Evolutionary conservation across 257 asterid genomes (phyloP).

Genomic region (Penstemon barbatus): DNA sequence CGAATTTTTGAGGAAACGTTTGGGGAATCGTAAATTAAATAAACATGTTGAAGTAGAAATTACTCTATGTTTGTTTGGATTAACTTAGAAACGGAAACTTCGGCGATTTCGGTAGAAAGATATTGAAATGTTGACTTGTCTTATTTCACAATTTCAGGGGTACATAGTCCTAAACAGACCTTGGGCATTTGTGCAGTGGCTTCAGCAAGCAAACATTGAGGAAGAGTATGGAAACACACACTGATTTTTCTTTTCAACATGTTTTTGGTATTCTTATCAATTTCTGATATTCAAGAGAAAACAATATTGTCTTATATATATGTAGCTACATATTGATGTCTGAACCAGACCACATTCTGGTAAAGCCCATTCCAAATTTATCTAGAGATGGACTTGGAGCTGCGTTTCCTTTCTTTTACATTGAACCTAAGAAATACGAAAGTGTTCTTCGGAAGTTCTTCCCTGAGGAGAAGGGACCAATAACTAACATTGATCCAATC

Average conservation of each 20-base stretch:
- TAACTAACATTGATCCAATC: conserved; percentile 82
- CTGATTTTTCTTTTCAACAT: not conserved
- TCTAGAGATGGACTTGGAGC: conserved; percentile 73
- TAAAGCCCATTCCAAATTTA: conserved; percentile 90
- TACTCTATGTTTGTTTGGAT: too few species aligned
- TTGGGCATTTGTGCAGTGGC: conserved; percentile 99
- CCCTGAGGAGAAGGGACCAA: conserved; percentile 75
- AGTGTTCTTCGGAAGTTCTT: conserved; percentile 67
- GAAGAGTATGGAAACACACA: conserved; percentile 67
- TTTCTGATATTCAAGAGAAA: conserved; percentile 8
- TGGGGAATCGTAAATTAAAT: too few species aligned
- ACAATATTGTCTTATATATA: conserved; percentile 6
- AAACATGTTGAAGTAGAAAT: too few species aligned
- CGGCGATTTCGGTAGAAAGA: too few species aligned
- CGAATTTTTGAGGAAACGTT: too few species aligned
- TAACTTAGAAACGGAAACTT: too few species aligned
- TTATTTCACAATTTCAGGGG: conserved; percentile 57
- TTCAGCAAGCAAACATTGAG: conserved; percentile 75
- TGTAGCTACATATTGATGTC: conserved; percentile 91
- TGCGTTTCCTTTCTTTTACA: conserved; percentile 92
- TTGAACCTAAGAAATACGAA: conserved; percentile 84
- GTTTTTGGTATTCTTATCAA: conserved; percentile 6
- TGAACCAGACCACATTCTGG: conserved; percentile 92
- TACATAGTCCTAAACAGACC: conserved; percentile 96
- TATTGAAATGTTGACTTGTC: not conserved